Base-by-base conservation (phyloP, 2,329 filamentous ascomycete species). In the Ceratocystis lukuohia region DNA sequence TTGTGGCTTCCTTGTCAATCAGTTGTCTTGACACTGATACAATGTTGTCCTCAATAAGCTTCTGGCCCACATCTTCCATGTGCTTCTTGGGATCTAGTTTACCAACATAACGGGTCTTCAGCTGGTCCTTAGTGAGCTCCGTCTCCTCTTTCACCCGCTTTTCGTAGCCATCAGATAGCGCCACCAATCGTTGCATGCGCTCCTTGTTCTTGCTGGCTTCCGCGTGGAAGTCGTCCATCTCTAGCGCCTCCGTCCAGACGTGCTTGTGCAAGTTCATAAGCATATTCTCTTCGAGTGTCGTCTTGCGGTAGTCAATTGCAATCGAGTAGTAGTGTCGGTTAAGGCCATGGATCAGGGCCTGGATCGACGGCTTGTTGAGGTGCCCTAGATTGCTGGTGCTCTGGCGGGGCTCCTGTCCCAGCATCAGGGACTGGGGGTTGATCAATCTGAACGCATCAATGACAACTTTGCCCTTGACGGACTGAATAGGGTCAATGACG, bases 11-110 rank as follows among this genome's bases (percentile, higher is more conserved):
- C 80, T 97, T 97, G 80, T 97, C 94, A 73, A 99, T 97, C 93
- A 99, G 96, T 77, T 97, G 94, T 75, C 93, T 84, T 70, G 91
- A 95, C n/a, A 99, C 92, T 2, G 91, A 90, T 12, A 99, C 94
- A 70, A 99, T 99, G 78, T 99, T 99, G 83, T 99, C 94, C 79
- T 99, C 95, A 73, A 99, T 97, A 70, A 97, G 83, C 75, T 95
- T 87, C 77, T 96, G 92, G 66, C 94, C 94, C 61, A 99, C 90
- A 72, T 96, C 91, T 77, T 96, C 92, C 74, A 99, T 83, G 76
- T 99, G 95, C 82, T 99, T 99, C 88, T 99, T 99, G 67, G 94
- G 94, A 74, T 99, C 94, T 67, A 97, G 86, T 80, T 99, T 99
- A 77, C 94, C 94, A 45, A 99, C 94, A 76, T 99, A 99, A 81